Percentiles rank a stretch among this genome's conserved stretches.
phyloP scores from a whole-genome alignment of 805 yeast genomes.

The Yarrowia keelungensis region DNA sequence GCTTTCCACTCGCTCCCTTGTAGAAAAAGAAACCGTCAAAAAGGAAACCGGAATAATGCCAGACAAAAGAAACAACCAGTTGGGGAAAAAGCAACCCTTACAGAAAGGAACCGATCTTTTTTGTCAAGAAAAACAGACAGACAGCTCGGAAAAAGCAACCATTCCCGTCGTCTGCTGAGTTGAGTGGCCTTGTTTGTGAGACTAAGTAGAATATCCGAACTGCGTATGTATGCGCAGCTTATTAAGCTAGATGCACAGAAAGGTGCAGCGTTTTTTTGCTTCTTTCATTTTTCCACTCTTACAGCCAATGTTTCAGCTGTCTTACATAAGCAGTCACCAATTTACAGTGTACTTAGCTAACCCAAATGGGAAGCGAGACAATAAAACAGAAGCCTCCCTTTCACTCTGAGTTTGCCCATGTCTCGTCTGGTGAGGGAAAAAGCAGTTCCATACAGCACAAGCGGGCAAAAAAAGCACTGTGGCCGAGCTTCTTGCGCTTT shows the following conservation, averaged over 20 bases:
- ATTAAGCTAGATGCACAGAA: not conserved
- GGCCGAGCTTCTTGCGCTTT: not conserved
- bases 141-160: not conserved
- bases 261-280: too few species aligned
- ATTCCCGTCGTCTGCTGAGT: constrained; percentile 3
- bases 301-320: not conserved
- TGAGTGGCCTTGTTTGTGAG: not conserved
- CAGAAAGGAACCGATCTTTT: too few species aligned
- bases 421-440: constrained; percentile 7
- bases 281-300: too few species aligned
- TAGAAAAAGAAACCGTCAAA: constrained; percentile 1
- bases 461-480: constrained; percentile 13
- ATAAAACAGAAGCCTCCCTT: not conserved
- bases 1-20: not conserved
- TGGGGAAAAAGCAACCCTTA: not conserved
- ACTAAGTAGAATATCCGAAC: not conserved
- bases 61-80: not conserved
- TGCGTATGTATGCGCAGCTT: not conserved
- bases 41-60: not conserved
- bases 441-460: constrained; percentile 26
- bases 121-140: too few species aligned
- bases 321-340: constrained; percentile 7
- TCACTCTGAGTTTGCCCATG: not conserved
- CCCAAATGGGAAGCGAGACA: constrained; percentile 18
- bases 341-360: constrained; percentile 12